Evolutionary conservation across 257 asterid genomes (phyloP).

Genomic region (Primulina eburnea): DNA sequence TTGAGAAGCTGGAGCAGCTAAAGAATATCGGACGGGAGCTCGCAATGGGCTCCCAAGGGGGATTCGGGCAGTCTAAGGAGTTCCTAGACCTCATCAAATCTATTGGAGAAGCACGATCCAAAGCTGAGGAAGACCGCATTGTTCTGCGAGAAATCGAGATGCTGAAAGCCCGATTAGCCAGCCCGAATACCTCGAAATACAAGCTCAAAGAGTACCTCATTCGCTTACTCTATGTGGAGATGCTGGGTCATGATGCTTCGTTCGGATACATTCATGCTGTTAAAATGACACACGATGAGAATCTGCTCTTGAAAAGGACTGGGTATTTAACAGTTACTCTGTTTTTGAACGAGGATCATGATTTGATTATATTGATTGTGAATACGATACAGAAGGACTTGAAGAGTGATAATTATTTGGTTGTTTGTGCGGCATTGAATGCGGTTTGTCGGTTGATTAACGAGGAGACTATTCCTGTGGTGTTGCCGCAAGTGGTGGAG

Average conservation of each 20-base stretch:
- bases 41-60: conserved; percentile 96
- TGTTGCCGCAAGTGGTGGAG: conserved; percentile 88
- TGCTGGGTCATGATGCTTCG: conserved; percentile 97
- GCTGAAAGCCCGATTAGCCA: conserved; percentile 63
- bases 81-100: conserved; percentile 90
- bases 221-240: conserved; percentile 83
- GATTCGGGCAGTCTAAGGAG: conserved; percentile 90
- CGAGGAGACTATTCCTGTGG: conserved; percentile 99
- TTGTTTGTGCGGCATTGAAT: conserved; percentile 82
- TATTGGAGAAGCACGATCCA: conserved; percentile 95
- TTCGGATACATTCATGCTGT: conserved; percentile 97
- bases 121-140: conserved; percentile 95
- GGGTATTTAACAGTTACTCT: conserved; percentile 91
- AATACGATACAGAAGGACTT: conserved; percentile 98
- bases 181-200: conserved; percentile 80
- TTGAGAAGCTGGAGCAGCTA: conserved; percentile 78
- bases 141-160: conserved; percentile 79
- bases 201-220: conserved; percentile 88
- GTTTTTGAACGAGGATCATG: conserved; percentile 92
- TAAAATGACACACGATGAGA: conserved; percentile 96
- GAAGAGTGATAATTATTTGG: conserved; percentile 86
- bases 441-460: conserved; percentile 91
- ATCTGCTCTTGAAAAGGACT: conserved; percentile 62
- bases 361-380: conserved; percentile 86
- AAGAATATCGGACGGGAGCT: conserved; percentile 96